These are phyloP conservation scores for Rhynchospora pubera DNA, from an alignment of 176 grass and related monocot genomes.

Conservation along the genomic window DNA sequence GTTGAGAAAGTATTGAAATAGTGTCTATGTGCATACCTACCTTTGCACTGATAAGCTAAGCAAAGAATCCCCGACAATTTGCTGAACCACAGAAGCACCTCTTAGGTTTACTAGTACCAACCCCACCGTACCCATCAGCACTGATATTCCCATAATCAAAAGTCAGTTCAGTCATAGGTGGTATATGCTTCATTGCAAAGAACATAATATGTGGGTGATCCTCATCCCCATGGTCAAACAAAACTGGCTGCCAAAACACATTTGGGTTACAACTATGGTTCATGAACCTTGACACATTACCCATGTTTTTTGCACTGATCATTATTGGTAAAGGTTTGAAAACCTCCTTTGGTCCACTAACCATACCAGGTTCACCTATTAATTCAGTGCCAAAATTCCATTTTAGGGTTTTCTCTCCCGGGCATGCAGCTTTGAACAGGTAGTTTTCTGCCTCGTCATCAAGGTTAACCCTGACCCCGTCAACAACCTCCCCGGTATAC, in stretches of 20 bases:
- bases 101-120: conserved; percentile 34
- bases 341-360: conserved; percentile 30
- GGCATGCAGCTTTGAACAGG: conserved; percentile 47
- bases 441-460: conserved; percentile 61
- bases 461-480: conserved; percentile 37
- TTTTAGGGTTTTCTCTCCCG: conserved; percentile 60
- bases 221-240: conserved; percentile 70
- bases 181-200: conserved; percentile 90
- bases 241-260: conserved; percentile 79
- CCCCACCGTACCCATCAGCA: conserved; percentile 24
- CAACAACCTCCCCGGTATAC: conserved; percentile 67
- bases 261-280: conserved; percentile 88
- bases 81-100: conserved; percentile 65
- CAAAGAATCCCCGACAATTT: conserved; percentile 62
- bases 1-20: background rate
- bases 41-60: conserved; percentile 19
- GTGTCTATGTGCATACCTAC: background rate
- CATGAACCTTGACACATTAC: conserved; percentile 78
- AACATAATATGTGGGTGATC: conserved; percentile 79
- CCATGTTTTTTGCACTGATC: conserved; percentile 75
- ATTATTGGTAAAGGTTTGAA: conserved; percentile 61
- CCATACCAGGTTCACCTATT: conserved; percentile 43
- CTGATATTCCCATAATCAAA: conserved; percentile 65
- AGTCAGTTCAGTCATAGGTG: conserved; percentile 85
- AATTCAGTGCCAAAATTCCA: conserved; percentile 82